Percentiles rank a stretch among this genome's conserved stretches.
Evolutionary conservation across 2,329 filamentous ascomycete species (phyloP).

Genomic region (Phaeosphaeriaceae sp.): DNA sequence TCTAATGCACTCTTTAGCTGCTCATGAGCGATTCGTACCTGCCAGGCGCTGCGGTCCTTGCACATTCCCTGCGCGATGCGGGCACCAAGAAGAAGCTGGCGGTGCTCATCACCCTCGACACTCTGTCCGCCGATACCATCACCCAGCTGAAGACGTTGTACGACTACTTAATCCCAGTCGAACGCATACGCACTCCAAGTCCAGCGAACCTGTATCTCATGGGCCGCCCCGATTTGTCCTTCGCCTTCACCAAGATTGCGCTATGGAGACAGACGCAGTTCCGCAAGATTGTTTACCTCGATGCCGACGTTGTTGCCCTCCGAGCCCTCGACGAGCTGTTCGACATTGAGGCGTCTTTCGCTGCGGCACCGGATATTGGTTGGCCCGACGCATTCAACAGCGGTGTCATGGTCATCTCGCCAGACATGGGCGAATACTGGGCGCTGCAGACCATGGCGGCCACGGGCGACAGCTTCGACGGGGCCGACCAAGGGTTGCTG

Average conservation of each 20-base stretch:
- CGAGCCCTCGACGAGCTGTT: constrained; percentile 94
- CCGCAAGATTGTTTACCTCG: constrained; percentile 90
- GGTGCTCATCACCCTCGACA: constrained; percentile 81
- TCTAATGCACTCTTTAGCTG: constrained; percentile 66
- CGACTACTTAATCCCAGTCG: constrained; percentile 86
- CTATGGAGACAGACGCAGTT: constrained; percentile 93
- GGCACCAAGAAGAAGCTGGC: constrained; percentile 86
- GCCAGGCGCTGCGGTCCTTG: constrained; percentile 93
- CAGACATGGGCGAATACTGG: constrained; percentile 87
- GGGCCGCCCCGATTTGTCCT: constrained; percentile 87
- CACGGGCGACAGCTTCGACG: constrained; percentile 91
- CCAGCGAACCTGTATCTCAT: constrained; percentile 89
- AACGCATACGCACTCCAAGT: constrained; percentile 76
- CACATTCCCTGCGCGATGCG: constrained; percentile 91
- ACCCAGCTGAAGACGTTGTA: constrained; percentile 83
- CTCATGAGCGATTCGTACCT: constrained; percentile 91
- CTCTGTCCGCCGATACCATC: constrained; percentile 76
- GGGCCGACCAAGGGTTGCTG: constrained; percentile 91
- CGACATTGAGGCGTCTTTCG: constrained; percentile 65
- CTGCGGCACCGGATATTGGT: constrained; percentile 89
- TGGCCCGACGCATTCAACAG: constrained; percentile 99
- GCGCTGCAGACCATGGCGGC: constrained; percentile 84
- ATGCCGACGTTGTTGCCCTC: constrained; percentile 91
- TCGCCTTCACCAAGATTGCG: constrained; percentile 95
- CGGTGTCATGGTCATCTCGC: constrained; percentile 91